phyloP scores from a whole-genome alignment of 495 filamentous ascomycete species.

The Diplogelasinospora grovesii region DNA sequence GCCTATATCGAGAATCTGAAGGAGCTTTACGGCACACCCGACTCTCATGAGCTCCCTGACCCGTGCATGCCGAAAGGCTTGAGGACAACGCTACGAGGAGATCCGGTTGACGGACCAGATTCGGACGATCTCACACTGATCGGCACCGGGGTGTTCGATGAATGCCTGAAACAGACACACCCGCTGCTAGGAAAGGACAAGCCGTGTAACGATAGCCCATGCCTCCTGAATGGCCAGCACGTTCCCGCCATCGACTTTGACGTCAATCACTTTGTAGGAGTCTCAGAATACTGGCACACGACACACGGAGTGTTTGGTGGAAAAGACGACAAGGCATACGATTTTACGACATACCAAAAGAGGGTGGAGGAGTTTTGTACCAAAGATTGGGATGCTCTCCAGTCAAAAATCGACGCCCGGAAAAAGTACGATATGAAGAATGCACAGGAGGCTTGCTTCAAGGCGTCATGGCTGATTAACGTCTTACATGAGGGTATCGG shows the following conservation, averaged over 20 bases:
- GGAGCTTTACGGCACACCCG: slow-evolving; percentile 46
- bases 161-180: slow-evolving; percentile 75
- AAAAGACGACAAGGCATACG: slow-evolving; percentile 77
- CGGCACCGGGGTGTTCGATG: slow-evolving; percentile 79
- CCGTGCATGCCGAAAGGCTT: slow-evolving; percentile 83
- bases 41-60: slow-evolving; percentile 68
- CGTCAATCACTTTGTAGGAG: slow-evolving; percentile 95
- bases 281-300: slow-evolving; percentile 98
- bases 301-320: slow-evolving; percentile 91
- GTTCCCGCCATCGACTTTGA: slow-evolving; percentile 96
- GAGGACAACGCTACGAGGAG: slow-evolving; percentile 58
- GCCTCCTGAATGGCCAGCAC: slow-evolving; percentile 81
- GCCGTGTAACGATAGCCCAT: slow-evolving; percentile 76
- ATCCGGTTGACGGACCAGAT: slow-evolving; percentile 27
- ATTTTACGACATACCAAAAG: slow-evolving; percentile 84
- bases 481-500: slow-evolving; percentile 94
- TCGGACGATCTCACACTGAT: slow-evolving; percentile 44
- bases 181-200: slow-evolving; percentile 87
- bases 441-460: slow-evolving; percentile 89
- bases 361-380: slow-evolving; percentile 80
- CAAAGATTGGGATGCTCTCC: slow-evolving; percentile 71
- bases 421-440: slow-evolving; percentile 56
- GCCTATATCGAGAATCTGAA: slow-evolving; percentile 70
- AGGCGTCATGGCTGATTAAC: slow-evolving; percentile 95
- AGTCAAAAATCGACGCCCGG: slow-evolving; percentile 51